Base-by-base conservation (phyloP, 1,284 basidiomycete genomes). In the Singerocomus inundabilis region DNA sequence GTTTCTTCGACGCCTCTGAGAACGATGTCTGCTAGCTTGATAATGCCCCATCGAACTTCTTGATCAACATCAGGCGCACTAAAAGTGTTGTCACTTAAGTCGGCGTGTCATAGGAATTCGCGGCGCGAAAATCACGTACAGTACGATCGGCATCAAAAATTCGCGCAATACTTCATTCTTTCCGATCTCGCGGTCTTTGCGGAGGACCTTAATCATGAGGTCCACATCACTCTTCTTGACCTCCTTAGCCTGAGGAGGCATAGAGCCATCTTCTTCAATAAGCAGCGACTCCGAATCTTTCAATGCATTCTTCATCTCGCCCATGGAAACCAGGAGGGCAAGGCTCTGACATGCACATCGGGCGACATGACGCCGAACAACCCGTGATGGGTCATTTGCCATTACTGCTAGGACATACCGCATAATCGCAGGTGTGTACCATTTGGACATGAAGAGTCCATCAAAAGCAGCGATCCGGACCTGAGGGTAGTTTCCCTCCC, bases 391-490 rank as follows among this genome's bases (percentile, higher is more conserved):
- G 66, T 99, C 96, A 59, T 86, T 79, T 4, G 86, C 82, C 71
- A 98, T 85, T 46, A 98, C 85, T n/a, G 92, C 81, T 51, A 97
- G 81, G 58, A 98, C 78, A 66, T 98, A 99, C 25, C 85, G 82
- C 75, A 93, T 88, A 54, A 99, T 83, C 58, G 83, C 81, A 18
- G 87, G 84, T 0, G 82, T 78, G 63, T 88, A 91, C 90, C 90
- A 92, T 46, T 91, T 93, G 41, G 91, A 89, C 50, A 98, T 77
- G 70, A 99, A 86, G 5, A 99, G 78, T 18, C 91, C 90, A 67
- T 99, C 94, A 60, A 99, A 95, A 3, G 97, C 96, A 4, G 91
- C 84, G 44, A 93, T 79, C 28, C 97, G 88, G 30, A 99, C 87
- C 59, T 93, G 90, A 5, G 87, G 87, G 60, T 91, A 95, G 65